phyloP scores from a whole-genome alignment of 129 eudicot species.

The Chrysanthemum lavandulifolium region DNA sequence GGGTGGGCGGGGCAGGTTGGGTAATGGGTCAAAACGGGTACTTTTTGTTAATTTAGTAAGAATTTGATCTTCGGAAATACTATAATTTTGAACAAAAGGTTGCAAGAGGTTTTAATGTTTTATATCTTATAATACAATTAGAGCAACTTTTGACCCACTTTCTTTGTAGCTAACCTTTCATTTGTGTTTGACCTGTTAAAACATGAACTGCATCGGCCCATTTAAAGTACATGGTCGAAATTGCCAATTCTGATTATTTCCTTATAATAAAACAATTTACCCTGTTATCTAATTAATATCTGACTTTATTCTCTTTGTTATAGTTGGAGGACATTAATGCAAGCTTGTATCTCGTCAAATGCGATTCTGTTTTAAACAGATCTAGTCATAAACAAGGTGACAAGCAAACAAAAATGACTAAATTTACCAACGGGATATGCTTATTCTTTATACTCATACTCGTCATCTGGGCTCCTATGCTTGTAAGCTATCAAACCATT shows the following conservation, averaged over 20 bases:
- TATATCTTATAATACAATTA: background rate
- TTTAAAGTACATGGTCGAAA: background rate
- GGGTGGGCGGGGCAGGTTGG: background rate
- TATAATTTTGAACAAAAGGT: background rate
- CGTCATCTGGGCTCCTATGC: conserved; percentile 67
- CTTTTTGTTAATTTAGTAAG: background rate
- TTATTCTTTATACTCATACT: conserved; percentile 42
- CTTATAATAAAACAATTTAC: background rate
- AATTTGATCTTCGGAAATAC: too few species aligned
- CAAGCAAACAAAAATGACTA: conserved; percentile 46
- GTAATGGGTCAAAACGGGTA: conserved; percentile 4
- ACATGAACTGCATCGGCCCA: background rate
- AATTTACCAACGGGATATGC: conserved; percentile 54
- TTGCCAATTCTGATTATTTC: background rate
- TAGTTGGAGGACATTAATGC: conserved; percentile 65
- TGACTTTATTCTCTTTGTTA: background rate
- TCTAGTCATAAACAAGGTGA: conserved; percentile 49
- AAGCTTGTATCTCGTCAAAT: conserved; percentile 56
- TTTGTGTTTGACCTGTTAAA: background rate
- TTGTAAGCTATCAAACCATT: conserved; percentile 30
- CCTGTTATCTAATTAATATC: conserved; percentile 8
- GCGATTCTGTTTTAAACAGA: conserved; percentile 49
- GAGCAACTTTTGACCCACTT: background rate
- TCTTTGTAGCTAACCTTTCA: background rate
- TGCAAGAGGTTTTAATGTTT: background rate